A percentile compares a stretch with the other conserved stretches of the same genome.
phyloP scores from a whole-genome alignment of 228 moss, liverwort and hornwort species.

The Sphagnum magellanicum region DNA sequence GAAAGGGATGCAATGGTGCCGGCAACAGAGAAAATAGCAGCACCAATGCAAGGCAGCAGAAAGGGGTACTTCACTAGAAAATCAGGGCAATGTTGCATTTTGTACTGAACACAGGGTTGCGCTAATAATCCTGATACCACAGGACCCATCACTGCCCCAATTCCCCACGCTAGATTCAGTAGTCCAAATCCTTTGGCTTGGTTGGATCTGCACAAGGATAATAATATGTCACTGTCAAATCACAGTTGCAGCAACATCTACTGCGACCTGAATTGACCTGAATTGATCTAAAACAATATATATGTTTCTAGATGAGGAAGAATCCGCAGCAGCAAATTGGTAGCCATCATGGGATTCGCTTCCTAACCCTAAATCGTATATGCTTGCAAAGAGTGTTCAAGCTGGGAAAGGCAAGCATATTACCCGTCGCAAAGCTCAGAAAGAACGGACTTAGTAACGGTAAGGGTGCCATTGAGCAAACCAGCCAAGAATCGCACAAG shows the following conservation, averaged over 20 bases:
- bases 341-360: no score
- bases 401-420: no score
- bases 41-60: constrained; percentile 65
- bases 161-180: constrained; percentile 83
- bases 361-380: no score
- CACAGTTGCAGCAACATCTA: no score
- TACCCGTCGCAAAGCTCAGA: constrained; percentile 83
- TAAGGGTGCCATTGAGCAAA: constrained; percentile 78
- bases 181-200: constrained; percentile 81
- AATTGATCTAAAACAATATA: no score
- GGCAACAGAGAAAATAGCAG: constrained; percentile 48
- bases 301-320: no score
- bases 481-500: constrained; percentile 72
- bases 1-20: constrained; percentile 44
- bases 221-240: no score
- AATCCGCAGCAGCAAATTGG: no score
- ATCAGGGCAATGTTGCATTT: constrained; percentile 19
- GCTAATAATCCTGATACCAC: constrained; percentile 72
- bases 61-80: constrained; percentile 47
- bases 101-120: constrained; percentile 52
- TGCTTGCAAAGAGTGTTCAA: no score
- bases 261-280: no score
- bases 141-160: constrained; percentile 65
- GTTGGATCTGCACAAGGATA: constrained; percentile 55
- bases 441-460: constrained; percentile 67